phyloP scores from a whole-genome alignment of 1,284 basidiomycete genomes.

The Sporisorium sorghi region DNA sequence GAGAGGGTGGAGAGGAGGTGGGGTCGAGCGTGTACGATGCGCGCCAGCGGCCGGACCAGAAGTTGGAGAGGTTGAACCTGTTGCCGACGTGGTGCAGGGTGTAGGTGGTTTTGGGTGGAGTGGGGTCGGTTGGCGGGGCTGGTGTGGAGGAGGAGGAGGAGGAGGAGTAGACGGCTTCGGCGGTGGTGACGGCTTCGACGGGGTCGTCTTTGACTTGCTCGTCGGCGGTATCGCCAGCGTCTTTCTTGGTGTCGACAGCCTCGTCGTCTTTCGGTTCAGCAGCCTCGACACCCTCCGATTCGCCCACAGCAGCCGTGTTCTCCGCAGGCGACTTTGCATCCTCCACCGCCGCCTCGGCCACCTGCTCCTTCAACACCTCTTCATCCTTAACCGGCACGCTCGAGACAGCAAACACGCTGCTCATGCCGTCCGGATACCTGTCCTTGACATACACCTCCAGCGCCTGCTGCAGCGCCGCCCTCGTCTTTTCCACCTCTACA shows the following conservation, averaged over 20 bases:
- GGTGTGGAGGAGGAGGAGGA: constrained; percentile 3
- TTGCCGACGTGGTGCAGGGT: constrained; percentile 64
- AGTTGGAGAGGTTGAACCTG: constrained; percentile 67
- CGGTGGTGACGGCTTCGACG: constrained; percentile 12
- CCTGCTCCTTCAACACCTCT: constrained; percentile 12
- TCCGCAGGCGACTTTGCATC: constrained; percentile 32
- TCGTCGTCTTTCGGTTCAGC: constrained; percentile 9
- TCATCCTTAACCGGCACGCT: constrained; percentile 27
- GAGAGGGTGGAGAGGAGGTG: not conserved
- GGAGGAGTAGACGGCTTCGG: constrained; percentile 24
- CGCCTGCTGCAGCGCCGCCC: constrained; percentile 50
- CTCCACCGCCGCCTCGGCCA: constrained; percentile 23
- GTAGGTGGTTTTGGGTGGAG: constrained; percentile 27
- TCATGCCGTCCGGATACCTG: constrained; percentile 61
- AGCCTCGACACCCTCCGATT: too few species aligned
- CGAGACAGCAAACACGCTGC: constrained; percentile 45
- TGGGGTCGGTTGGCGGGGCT: not conserved
- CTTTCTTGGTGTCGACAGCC: not conserved
- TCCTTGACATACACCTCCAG: constrained; percentile 56
- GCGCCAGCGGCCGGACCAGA: constrained; percentile 66
- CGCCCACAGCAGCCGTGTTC: constrained; percentile 21
- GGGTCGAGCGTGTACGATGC: constrained; percentile 57
- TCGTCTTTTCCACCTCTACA: constrained; percentile 20
- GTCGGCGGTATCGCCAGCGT: not conserved
- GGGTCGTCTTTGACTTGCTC: constrained; percentile 19